phyloP scores from a whole-genome alignment of 140 eudicot genomes.

The Ambrosia hybrid region DNA sequence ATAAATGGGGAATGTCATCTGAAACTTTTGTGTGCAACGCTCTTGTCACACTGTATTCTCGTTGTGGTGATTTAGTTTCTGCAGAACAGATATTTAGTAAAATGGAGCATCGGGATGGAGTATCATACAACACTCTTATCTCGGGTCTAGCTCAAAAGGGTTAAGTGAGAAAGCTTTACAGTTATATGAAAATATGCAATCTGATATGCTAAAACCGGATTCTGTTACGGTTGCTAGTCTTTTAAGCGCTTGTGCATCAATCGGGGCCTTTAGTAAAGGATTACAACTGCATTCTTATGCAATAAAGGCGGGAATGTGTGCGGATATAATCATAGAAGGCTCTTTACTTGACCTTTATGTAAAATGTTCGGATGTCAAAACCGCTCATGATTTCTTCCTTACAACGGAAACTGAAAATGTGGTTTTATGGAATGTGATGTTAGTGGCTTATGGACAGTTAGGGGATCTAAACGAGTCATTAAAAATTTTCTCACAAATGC shows the following conservation, averaged over 20 bases:
- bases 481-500: constrained; percentile 60
- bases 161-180: constrained; percentile 54
- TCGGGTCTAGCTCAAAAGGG: constrained; percentile 84
- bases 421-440: constrained; percentile 97
- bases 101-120: constrained; percentile 64
- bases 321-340: constrained; percentile 89
- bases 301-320: constrained; percentile 73
- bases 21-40: constrained; percentile 76
- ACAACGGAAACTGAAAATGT: constrained; percentile 65
- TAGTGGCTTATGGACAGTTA: constrained; percentile 85
- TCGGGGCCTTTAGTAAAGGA: constrained; percentile 66
- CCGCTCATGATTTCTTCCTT: constrained; percentile 68
- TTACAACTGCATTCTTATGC: constrained; percentile 80
- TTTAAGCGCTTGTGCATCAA: constrained; percentile 73
- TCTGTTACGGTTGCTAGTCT: constrained; percentile 87
- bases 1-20: constrained; percentile 72
- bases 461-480: constrained; percentile 69
- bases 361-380: constrained; percentile 75
- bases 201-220: constrained; percentile 71
- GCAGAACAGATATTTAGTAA: constrained; percentile 62
- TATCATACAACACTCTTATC: constrained; percentile 83
- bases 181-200: constrained; percentile 67
- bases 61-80: constrained; percentile 45
- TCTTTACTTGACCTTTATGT: constrained; percentile 94
- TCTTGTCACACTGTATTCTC: constrained; percentile 71